Evolutionary conservation across 2,329 filamentous ascomycete species (phyloP), one percentile per base, ranked within the genome.

Genomic region (Cladosporium oxysporum): DNA sequence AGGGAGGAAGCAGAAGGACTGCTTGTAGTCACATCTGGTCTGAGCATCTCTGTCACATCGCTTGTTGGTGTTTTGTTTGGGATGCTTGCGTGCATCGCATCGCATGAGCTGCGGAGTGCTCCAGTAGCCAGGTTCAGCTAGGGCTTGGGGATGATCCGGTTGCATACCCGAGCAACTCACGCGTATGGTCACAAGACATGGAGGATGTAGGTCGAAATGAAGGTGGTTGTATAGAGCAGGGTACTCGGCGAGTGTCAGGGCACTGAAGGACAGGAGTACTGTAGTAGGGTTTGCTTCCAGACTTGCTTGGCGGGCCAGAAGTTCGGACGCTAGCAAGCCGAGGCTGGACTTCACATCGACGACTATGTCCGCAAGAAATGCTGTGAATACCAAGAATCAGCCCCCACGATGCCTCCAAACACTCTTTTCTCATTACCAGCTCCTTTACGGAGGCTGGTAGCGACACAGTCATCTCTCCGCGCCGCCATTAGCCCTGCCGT

Each of bases 401-500:
- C 29, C 4, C 33, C 55, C 21, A 57, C 33, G 18, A 57, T 63
- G 61, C 49, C 50, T 1, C 50, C 61, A 5, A 55, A 63, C n/a
- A 44, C 35, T 4, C 16, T 63, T 10, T 35, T 63, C 5, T 57
- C 49, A n/a, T 47, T 63, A 14, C 61, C 61, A n/a, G 61, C 33
- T 2, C 49, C 61, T 57, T 16, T 63, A 2, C 35, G 61, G 35
- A 44, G 61, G 28, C 26, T 55, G 18, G 35, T 57, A 11, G 50
- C n/a, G 16, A 47, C 61, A 26, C 50, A 63, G 1, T 7, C 50
- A 7, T 11, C 8, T 12, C 2, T 33, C n/a, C 61, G 61, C 26
- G 23, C 61, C 37, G 18, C 50, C 23, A 5, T 33, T 50, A 29
- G 18, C 1, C 12, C 47, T 16, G 31, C 31, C 5, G 21, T n/a